A percentile compares a stretch with the other conserved stretches of the same genome.
Evolutionary conservation across 78 protist genomes (phyloP).

Genomic region (Paulinella micropora): DNA sequence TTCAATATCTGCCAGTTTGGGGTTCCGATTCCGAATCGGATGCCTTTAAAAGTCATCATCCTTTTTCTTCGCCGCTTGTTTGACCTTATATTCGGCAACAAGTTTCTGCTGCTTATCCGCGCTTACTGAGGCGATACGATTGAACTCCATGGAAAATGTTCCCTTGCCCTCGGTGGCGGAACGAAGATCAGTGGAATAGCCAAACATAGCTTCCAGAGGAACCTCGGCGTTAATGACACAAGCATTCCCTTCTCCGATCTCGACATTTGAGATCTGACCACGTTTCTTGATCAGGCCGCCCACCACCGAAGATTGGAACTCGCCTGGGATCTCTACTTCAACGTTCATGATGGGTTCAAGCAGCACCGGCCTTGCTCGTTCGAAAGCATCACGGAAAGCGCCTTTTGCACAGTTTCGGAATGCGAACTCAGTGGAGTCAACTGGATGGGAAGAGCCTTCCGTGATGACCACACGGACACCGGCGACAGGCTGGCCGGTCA

Average conservation of each 20-base stretch:
- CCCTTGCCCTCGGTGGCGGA: constrained; percentile 71
- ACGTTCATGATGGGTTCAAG: constrained; percentile 83
- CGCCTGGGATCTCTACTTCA: constrained; percentile 63
- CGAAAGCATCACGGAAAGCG: constrained; percentile 27
- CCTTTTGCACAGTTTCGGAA: constrained; percentile 37
- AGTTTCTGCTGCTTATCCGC: no score
- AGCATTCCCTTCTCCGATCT: constrained; percentile 31
- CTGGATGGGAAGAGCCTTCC: constrained; percentile 60
- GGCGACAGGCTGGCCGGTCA: constrained; percentile 58
- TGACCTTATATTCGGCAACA: no score
- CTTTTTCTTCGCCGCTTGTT: no score
- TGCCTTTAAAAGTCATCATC: no score
- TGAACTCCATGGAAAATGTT: no score
- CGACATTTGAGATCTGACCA: not conserved
- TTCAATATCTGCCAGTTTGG: no score
- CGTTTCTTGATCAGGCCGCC: not conserved
- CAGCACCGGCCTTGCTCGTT: constrained; percentile 39
- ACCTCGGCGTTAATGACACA: constrained; percentile 49
- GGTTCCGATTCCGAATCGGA: no score
- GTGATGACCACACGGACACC: constrained; percentile 56
- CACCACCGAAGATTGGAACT: constrained; percentile 43
- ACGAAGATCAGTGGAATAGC: constrained; percentile 77
- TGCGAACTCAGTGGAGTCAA: constrained; percentile 82
- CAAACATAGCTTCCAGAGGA: constrained; percentile 80
- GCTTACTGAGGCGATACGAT: no score